Base-by-base conservation (phyloP, 768 basidiomycete genomes). In the Xerocomellus dryophilus region DNA sequence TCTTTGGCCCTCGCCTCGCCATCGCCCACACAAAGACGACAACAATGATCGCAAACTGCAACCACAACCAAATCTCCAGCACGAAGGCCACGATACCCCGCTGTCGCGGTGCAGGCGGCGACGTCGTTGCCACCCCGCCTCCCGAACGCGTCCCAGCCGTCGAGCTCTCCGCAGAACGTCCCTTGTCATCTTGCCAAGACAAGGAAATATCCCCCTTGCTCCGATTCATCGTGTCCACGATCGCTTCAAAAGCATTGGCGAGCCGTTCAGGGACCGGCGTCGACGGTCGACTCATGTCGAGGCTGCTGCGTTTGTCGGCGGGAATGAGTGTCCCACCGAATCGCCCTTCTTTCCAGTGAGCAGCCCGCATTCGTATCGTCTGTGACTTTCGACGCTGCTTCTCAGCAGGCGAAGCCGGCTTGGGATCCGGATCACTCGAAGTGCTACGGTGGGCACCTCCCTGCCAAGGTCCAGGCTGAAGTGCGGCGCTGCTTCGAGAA, bases 31-130 rank as follows among this genome's bases (percentile, higher is more conserved):
- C 67, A 68, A 93, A 93, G 48, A 91, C 83, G 39, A 85, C 50
- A 31, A 92, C 77, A 58, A 93, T 82, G 56, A 91, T 76, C 8
- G 68, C 74, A 64, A 93, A 91, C 69, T 93, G 91, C 54, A 91
- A 67, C 88, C 90, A 90, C 58, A 93, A 69, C 91, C 91, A 93
- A 20, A 88, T 66, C 71, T 90, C 87, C 45, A 93, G 61, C 58
- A 91, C 66, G 45, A 86, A 70, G 38, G 66, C 71, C 32, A 73
- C 71, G 20, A 76, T 56, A 7, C 69, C 63, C 7, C 75, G 71
- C 15, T 69, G 63, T 52, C 66, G 69, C 0, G 68, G 66, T 15
- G 50, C 47, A 18, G 51, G 38, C 17, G 51, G n/a, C 5, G 62
- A 55, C 53, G 59, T 54, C 51, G 53, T 46, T 25, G 51, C 42